phyloP scores from a whole-genome alignment of 768 basidiomycete species.

The Phlebiopsis flavidoalba region DNA sequence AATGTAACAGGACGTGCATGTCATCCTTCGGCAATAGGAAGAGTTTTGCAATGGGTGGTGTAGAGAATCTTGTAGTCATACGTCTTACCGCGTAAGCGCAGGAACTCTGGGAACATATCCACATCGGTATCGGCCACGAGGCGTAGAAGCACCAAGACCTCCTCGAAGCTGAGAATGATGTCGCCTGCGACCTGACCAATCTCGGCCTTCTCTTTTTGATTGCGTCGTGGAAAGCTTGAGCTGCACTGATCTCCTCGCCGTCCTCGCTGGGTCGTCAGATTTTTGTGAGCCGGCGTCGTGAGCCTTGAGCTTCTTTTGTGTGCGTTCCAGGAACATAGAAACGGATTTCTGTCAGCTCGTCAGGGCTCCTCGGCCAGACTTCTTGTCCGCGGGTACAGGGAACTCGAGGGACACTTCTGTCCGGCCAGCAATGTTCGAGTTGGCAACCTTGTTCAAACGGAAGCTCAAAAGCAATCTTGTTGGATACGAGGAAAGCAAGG shows the following conservation, averaged over 20 bases:
- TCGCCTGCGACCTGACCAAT: conserved; percentile 90
- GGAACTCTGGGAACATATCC: conserved; percentile 94
- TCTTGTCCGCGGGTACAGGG: conserved; percentile 41
- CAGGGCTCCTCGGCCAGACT: conserved; percentile 40
- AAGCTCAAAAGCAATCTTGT: conserved; percentile 85
- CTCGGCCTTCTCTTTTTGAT: conserved; percentile 97
- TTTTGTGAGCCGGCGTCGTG: conserved; percentile 72
- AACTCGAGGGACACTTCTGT: conserved; percentile 99
- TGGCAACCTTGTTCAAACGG: conserved; percentile 83
- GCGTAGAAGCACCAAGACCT: conserved; percentile 91
- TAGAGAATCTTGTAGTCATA: conserved; percentile 99
- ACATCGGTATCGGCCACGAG: conserved; percentile 90
- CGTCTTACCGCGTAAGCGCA: conserved; percentile 95
- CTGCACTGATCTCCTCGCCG: conserved; percentile 83
- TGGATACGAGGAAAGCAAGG: conserved; percentile 84
- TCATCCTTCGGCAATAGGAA: conserved; percentile 98
- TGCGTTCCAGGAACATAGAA: conserved; percentile 90
- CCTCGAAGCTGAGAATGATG: conserved; percentile 90
- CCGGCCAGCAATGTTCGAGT: conserved; percentile 96
- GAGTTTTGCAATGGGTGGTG: conserved; percentile 74
- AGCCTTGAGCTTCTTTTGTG: conserved; percentile 49
- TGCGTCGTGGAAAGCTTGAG: conserved; percentile 93
- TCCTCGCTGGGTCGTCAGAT: conserved; percentile 65
- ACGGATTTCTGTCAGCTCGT: conserved; percentile 94
- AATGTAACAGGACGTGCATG: conserved; percentile 90